Base-by-base conservation (phyloP, 1,139 yeast species). In the Pichia sp. region DNA sequence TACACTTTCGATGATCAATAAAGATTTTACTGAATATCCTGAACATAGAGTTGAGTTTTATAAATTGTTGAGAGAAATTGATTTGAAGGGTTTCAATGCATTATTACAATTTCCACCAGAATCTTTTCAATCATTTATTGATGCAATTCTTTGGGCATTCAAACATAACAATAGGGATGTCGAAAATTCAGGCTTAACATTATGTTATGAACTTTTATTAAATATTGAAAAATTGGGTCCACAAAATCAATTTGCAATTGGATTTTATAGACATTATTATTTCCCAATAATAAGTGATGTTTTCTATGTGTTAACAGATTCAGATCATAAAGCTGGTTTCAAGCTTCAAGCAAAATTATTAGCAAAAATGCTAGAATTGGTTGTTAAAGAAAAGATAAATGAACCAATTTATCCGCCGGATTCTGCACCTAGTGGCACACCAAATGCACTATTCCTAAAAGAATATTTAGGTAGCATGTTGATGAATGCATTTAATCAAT, bases 31-130 rank as follows among this genome's bases (percentile, higher is more conserved):
- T 9, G 98, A 93, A 68, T 93, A 88, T 67, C 99, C 99, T 27
- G 99, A 95, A 69, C 98, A 93, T 73, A 82, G 99, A 66, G 96
- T 91, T 53, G 98, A 91, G 68, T 93, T 93, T 69, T 95, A 91
- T 74, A 87, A 86, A 70, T 76, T 93, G 53, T 77, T 93, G 65
- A 84, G 90, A 62, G 95, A 88, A 55, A 91, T 95, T 66, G 87
- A 95, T 67, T 71, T 83, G 60, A 86, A 87, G 66, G 84, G 95
- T 29, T 95, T 93, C 76, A 79, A 82, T 57, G 96, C 97, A 0
- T 76, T 93, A 62, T 75, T 90, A 58, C 88, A 89, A 70, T 78
- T 93, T 59, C 95, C 97, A 16, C 95, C 95, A 10, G 93, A 84
- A 59, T 95, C 96, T 36, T 91, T 93, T 78, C 90, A 87, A 68